Evolutionary conservation across 1,284 basidiomycete species (phyloP), one percentile per base, ranked within the genome.

Genomic region (Puccinia hordei): DNA sequence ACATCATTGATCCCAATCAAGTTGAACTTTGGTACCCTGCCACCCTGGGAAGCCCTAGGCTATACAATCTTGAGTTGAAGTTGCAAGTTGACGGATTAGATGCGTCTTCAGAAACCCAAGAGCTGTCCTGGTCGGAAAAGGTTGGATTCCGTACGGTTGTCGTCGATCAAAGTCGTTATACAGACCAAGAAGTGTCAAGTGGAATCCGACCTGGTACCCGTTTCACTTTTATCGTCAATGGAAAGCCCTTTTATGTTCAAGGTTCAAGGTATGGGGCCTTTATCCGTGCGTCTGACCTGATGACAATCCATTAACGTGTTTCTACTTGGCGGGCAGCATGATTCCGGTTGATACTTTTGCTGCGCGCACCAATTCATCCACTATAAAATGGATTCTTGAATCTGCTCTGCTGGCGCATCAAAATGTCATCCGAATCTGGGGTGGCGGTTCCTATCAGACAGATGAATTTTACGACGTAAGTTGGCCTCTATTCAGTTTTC

Each of bases 401-500:
- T 82, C 82, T 2, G 82, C 82, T 0, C 3, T 81, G 1, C 33
- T 80, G 22, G 66, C 83, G 4, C 55, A 82, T n/a, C 81, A 83
- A 41, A 84, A 83, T 51, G 72, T 84, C 35, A 27, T 84, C 24
- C 80, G 84, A 13, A 68, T 84, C 53, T 84, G 84, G 84, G 84
- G 84, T 27, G 84, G 84, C 19, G 84, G 82, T 1, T 71, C 81
- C 19, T 84, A 84, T 49, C 81, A 82, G 15, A 75, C 81, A 0
- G 82, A 81, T 35, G 80, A 81, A 27, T 63, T 84, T 8, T 79
- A 84, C 35, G 81, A 82, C 46, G 77, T 73, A 44, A 53, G 77
- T 80, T 33, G 2, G 38, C 24, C 41, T 69, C 35, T 46, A 0
- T 24, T 57, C 65, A 71, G 6, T 8, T 49, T n/a, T 33, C 38